A percentile compares a stretch with the other conserved stretches of the same genome.
phyloP scores from a whole-genome alignment of 106 monocot species.

The Acorus calamus region DNA sequence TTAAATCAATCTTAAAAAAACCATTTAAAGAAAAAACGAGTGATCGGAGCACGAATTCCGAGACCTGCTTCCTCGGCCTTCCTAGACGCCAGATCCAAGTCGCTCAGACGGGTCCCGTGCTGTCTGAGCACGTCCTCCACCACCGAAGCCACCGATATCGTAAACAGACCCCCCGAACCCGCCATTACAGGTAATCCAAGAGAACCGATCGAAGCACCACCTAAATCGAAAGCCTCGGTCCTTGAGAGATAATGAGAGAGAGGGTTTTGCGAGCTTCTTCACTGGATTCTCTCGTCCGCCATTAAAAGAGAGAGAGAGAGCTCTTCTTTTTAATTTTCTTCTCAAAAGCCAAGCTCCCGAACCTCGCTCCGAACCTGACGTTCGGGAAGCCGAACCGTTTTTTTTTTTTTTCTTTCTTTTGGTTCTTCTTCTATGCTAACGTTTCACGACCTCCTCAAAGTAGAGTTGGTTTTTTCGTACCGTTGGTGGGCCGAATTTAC shows the following conservation, averaged over 20 bases:
- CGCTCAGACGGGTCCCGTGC: slow-evolving; percentile 36
- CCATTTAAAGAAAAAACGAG: not conserved
- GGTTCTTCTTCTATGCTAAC: too few species aligned
- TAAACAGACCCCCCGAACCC: slow-evolving; percentile 32
- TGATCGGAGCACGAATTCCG: not conserved
- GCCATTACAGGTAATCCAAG: slow-evolving; percentile 2
- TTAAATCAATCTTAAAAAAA: not conserved
- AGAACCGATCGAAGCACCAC: not conserved
- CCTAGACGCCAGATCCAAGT: slow-evolving; percentile 54
- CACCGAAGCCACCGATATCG: slow-evolving; percentile 56
- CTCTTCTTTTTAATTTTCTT: not conserved
- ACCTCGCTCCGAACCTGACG: slow-evolving; percentile 22
- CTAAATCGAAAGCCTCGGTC: not conserved
- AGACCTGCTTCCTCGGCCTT: slow-evolving; percentile 64
- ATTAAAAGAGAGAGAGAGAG: not conserved
- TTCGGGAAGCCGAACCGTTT: not conserved
- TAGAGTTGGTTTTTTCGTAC: too few species aligned
- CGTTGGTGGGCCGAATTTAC: too few species aligned
- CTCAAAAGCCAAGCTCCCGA: slow-evolving; percentile 1
- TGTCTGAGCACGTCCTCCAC: slow-evolving; percentile 56
- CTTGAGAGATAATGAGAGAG: not conserved
- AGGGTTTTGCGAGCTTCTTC: not conserved
- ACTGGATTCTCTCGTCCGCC: not conserved
- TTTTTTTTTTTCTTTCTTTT: too few species aligned
- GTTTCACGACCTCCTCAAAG: too few species aligned